Evolutionary conservation across 352 stramenopile genomes (phyloP).

Genomic region (Phytopythium mirpurense): DNA sequence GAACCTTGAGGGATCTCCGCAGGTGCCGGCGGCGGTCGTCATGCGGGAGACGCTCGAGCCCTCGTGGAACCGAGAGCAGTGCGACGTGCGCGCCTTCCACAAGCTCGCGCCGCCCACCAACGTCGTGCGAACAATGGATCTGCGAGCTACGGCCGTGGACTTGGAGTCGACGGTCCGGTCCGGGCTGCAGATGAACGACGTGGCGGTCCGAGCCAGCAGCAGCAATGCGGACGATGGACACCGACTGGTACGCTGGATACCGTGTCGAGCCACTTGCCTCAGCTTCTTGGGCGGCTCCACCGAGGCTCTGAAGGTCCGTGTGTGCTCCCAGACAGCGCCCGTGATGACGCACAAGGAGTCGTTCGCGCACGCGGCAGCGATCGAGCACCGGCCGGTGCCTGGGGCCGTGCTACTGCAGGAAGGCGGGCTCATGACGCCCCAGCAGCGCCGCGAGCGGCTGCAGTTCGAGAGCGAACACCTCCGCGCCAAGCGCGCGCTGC

Average conservation of each 20-base stretch:
- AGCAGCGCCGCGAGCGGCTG: slow-evolving; percentile 61
- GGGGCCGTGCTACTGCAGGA: slow-evolving; percentile 54
- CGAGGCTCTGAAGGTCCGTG: not conserved
- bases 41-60: slow-evolving; percentile 33
- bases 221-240: not conserved
- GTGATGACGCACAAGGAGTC: slow-evolving; percentile 46
- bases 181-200: slow-evolving; percentile 23
- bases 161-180: slow-evolving; percentile 9
- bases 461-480: slow-evolving; percentile 60
- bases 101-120: slow-evolving; percentile 29
- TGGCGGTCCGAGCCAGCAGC: slow-evolving; percentile 10
- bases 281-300: not conserved
- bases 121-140: slow-evolving; percentile 28
- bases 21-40: slow-evolving; percentile 27
- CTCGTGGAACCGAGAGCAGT: slow-evolving; percentile 62
- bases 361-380: slow-evolving; percentile 34
- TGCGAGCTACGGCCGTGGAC: slow-evolving; percentile 23
- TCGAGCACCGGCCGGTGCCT: slow-evolving; percentile 39
- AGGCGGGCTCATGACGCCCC: slow-evolving; percentile 56
- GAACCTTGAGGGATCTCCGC: too few species aligned
- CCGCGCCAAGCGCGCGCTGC: slow-evolving; percentile 40
- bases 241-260: slow-evolving; percentile 1
- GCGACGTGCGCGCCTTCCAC: slow-evolving; percentile 40
- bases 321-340: slow-evolving; percentile 16
- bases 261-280: not conserved